These are phyloP conservation scores for Diaporthe capsici DNA, from an alignment of 2,329 filamentous ascomycete species.

Conservation along the genomic window DNA sequence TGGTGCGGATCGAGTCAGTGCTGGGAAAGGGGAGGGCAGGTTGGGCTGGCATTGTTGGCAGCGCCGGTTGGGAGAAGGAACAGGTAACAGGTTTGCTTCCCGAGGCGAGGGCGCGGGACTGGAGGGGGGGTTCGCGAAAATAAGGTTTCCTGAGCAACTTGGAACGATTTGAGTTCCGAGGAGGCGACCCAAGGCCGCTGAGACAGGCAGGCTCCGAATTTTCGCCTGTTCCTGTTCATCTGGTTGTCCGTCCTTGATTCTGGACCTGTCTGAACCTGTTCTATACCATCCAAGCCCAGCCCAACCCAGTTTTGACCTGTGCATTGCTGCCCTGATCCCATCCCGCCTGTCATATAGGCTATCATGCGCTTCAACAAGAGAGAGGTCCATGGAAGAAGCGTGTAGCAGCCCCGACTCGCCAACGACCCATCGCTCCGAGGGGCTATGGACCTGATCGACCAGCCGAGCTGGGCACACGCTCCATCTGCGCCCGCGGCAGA, in stretches of 20 bases:
- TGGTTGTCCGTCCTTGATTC: conserved; percentile 5
- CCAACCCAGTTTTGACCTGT: not conserved
- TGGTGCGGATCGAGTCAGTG: conserved; percentile 23
- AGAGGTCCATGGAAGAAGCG: conserved; percentile 31
- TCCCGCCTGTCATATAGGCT: conserved; percentile 3
- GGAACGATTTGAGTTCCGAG: conserved; percentile 6
- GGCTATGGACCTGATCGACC: conserved; percentile 36
- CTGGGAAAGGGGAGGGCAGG: conserved; percentile 10
- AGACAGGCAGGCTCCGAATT: conserved; percentile 7
- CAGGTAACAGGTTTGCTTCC: conserved; percentile 19
- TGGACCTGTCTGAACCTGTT: conserved; percentile 6
- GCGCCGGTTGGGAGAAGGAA: not conserved
- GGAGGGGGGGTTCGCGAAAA: not conserved
- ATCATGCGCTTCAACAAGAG: conserved; percentile 25
- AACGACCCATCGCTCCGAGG: conserved; percentile 34
- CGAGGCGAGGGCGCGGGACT: not conserved
- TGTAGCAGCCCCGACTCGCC: conserved; percentile 32
- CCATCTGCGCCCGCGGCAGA: conserved; percentile 11
- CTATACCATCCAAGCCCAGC: not conserved
- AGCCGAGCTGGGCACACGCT: conserved; percentile 30
- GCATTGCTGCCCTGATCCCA: conserved; percentile 13
- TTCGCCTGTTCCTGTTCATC: conserved; percentile 25
- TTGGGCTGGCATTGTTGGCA: not conserved
- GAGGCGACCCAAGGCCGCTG: not conserved
- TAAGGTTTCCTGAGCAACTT: conserved; percentile 22